A percentile compares a stretch with the other conserved stretches of the same genome.
Conservation (phyloP, 768 basidiomycete genomes). For the Macrolepiota dolichaula region DNA sequence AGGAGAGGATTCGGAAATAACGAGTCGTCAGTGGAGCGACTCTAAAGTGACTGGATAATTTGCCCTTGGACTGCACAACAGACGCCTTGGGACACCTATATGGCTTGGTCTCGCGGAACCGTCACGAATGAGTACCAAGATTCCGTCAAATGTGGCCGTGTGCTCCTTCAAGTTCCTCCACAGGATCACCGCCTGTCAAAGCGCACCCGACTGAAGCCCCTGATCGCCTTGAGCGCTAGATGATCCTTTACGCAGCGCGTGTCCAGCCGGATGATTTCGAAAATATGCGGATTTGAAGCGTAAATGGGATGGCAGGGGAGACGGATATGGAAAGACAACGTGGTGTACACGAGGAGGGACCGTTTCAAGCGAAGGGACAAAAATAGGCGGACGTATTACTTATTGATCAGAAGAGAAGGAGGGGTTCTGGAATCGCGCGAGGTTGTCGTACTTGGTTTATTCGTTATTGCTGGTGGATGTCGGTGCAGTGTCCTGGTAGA, state of each 20-base stretch:
- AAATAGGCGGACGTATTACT: background rate
- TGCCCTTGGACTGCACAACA: background rate
- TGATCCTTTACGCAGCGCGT: background rate
- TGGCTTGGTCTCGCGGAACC: background rate
- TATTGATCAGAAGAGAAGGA: constrained; percentile 9
- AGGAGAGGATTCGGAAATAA: background rate
- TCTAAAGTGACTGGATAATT: background rate
- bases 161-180: background rate
- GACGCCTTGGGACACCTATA: background rate
- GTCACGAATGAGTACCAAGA: background rate
- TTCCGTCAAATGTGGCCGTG: background rate
- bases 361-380: background rate
- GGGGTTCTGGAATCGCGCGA: constrained; percentile 5
- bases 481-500: background rate
- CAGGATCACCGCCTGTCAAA: background rate
- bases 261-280: background rate
- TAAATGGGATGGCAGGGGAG: background rate
- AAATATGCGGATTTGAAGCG: background rate
- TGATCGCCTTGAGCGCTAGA: background rate
- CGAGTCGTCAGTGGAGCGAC: background rate
- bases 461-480: background rate
- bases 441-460: background rate
- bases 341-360: constrained; percentile 13
- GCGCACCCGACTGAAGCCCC: background rate
- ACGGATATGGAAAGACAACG: constrained; percentile 12